phyloP scores from a whole-genome alignment of 2,329 filamentous ascomycete species.

The Akanthomyces dipterigenus region DNA sequence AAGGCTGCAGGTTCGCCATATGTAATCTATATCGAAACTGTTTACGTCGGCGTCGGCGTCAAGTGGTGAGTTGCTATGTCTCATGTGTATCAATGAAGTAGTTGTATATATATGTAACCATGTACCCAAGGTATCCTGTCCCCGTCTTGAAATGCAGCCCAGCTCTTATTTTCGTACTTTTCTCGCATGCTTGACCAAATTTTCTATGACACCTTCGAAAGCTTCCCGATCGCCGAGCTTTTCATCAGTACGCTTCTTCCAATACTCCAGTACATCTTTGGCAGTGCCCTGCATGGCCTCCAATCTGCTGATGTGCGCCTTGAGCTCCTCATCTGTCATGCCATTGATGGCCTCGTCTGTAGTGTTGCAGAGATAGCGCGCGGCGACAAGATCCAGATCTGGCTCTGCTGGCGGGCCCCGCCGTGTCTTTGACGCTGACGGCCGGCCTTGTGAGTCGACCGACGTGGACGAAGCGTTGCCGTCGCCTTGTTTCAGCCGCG shows the following conservation, averaged over 20 bases:
- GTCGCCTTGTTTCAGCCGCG: constrained; percentile 39
- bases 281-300: constrained; percentile 64
- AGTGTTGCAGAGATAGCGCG: constrained; percentile 71
- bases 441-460: constrained; percentile 51
- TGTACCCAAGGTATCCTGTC: not conserved
- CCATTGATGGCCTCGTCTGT: constrained; percentile 77
- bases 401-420: constrained; percentile 62
- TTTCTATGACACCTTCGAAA: constrained; percentile 95
- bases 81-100: not conserved
- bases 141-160: constrained; percentile 14
- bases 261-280: constrained; percentile 76
- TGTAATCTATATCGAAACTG: too few relatives aligned
- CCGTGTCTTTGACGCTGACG: constrained; percentile 32
- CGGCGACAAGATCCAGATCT: constrained; percentile 70
- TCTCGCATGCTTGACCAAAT: constrained; percentile 83
- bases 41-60: too few relatives aligned
- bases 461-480: constrained; percentile 51
- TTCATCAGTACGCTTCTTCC: constrained; percentile 79
- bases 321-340: constrained; percentile 71
- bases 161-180: constrained; percentile 64
- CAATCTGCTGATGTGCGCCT: constrained; percentile 61
- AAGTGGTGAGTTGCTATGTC: not conserved
- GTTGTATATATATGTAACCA: constrained; percentile 5
- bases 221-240: constrained; percentile 86
- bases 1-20: too few relatives aligned